Base-by-base conservation (phyloP, 129 eudicot genomes). In the Lactuca sativa region DNA sequence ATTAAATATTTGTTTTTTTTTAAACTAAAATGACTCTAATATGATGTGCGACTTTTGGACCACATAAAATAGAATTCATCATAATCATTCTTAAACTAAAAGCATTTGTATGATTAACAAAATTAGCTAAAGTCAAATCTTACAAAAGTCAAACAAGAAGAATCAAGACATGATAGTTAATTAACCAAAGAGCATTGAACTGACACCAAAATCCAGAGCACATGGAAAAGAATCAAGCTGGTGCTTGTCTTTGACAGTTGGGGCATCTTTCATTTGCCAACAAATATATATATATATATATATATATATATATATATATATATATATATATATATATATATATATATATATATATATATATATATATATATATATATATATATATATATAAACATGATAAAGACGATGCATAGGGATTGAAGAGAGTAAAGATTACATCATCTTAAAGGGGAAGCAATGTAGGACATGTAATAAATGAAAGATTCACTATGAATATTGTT, bases 221-320 rank as follows among this genome's bases (percentile, higher is more conserved):
- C 95, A 87, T 87, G 95, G 66, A 55, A 51, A 74, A 75, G 86
- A 84, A 87, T 82, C 83, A 77, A 70, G 64, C 68, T 63, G 87
- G 82, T 79, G 62, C 78, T 81, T 71, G 82, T 48, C 69, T 55
- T 61, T 78, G 84, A 75, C 75, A 69, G 70, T 83, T 71, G 74
- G 73, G 56, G 81, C 31, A 62, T 69, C 65, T 69, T 70, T 59
- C 52, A 62, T 62, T 36, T 56, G 75, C 74, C 17, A 55, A 76
- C n/a, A 36, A 30, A 59, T n/a, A 38, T 51, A 76, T 48, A 59
- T 58, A 41, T 12, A 63, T 15, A 34, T 52, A 52, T 62, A 72
- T 58, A 40, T 57, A 59, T n/a, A 38, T 51, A 76, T 48, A 59
- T 58, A 41, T 12, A 63, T 15, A 34, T 52, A 52, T 62, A 72